These are phyloP conservation scores for Tuber magnatum DNA, from an alignment of 495 filamentous ascomycete genomes.

Conservation along the genomic window DNA sequence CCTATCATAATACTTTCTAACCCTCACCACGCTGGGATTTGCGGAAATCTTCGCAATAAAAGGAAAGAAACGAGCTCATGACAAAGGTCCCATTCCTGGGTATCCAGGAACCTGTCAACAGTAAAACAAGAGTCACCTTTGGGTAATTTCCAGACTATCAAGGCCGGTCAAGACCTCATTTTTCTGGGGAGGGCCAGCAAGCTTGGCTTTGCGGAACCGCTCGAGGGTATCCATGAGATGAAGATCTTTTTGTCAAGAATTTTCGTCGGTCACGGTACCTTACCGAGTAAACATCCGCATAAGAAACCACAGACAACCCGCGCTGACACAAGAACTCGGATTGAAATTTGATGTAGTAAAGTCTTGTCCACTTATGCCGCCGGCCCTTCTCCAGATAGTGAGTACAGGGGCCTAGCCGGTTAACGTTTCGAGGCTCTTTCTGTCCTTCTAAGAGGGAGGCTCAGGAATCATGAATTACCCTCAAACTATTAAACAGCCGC, in stretches of 20 bases:
- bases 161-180: not conserved
- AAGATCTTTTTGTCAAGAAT: too few species aligned
- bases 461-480: too few species aligned
- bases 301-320: too few species aligned
- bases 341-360: not conserved
- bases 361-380: not conserved
- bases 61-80: too few species aligned
- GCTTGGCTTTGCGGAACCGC: not conserved
- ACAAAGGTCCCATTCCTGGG: not conserved
- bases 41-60: not conserved
- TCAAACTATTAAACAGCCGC: too few species aligned
- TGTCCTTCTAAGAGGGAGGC: not conserved
- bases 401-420: too few species aligned
- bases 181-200: not conserved
- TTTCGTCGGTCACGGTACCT: too few species aligned
- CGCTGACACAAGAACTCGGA: too few species aligned
- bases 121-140: not conserved
- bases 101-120: not conserved
- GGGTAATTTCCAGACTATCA: not conserved
- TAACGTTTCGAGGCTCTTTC: too few species aligned
- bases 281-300: too few species aligned
- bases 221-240: not conserved
- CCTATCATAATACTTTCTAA: too few species aligned
- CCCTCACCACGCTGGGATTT: not conserved
- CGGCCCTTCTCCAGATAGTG: not conserved